These are phyloP conservation scores for Bolboschoenoplectus hybrid DNA, from an alignment of 202 grass and related monocot genomes.

Conservation along the genomic window DNA sequence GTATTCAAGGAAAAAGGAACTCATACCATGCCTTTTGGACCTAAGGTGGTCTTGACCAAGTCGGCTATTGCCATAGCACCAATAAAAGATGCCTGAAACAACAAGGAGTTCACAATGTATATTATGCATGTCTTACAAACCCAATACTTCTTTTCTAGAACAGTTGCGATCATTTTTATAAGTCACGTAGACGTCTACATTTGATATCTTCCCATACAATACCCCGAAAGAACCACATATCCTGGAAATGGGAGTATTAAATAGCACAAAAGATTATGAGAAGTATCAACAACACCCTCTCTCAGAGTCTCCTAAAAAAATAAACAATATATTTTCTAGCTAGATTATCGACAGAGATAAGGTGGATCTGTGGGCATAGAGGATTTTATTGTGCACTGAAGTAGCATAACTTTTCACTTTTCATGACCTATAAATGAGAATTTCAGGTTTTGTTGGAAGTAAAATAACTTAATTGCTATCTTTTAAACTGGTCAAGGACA, in stretches of 20 bases:
- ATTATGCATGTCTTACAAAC: conserved; percentile 7
- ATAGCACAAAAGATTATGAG: not conserved
- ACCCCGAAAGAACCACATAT: conserved; percentile 10
- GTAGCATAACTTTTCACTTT: not conserved
- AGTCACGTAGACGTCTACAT: conserved; percentile 5
- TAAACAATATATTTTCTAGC: not conserved
- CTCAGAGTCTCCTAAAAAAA: not conserved
- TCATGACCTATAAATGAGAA: not conserved
- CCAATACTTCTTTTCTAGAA: not conserved
- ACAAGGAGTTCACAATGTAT: not conserved
- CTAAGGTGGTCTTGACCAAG: conserved; percentile 81
- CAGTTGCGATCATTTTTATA: not conserved
- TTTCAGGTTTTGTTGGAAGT: not conserved
- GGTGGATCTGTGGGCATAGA: not conserved
- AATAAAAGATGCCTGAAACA: conserved; percentile 66
- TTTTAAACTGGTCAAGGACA: not conserved
- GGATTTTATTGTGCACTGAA: not conserved
- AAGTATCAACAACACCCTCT: not conserved
- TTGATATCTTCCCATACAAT: not conserved
- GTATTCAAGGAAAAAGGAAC: not conserved
- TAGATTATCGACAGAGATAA: not conserved
- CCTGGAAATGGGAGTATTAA: not conserved
- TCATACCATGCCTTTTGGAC: conserved; percentile 93
- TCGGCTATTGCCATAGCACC: conserved; percentile 79
- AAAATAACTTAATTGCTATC: not conserved